phyloP scores from a whole-genome alignment of 1,284 basidiomycete species.

The Amylostereum areolatum region DNA sequence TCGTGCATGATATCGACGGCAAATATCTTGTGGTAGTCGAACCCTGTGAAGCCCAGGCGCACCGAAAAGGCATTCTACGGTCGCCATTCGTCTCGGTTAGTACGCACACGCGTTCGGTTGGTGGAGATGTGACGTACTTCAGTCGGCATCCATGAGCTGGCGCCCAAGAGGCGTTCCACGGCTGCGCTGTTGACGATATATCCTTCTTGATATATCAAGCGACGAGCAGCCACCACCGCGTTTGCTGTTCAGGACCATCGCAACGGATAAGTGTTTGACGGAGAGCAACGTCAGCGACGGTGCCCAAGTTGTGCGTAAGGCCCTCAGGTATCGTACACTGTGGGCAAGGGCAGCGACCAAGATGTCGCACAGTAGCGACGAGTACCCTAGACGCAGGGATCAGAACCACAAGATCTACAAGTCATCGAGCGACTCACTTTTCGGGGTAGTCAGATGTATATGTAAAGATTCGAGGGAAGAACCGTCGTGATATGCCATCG shows the following conservation, averaged over 20 bases:
- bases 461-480: conserved; percentile 14
- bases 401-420: too few relatives aligned
- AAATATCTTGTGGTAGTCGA: neutral
- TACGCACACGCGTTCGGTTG: too few relatives aligned
- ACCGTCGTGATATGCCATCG: conserved; percentile 11
- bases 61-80: neutral
- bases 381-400: too few relatives aligned
- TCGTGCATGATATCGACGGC: neutral
- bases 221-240: neutral
- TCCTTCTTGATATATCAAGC: neutral
- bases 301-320: too few relatives aligned
- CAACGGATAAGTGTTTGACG: too few relatives aligned
- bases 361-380: too few relatives aligned
- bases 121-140: too few relatives aligned
- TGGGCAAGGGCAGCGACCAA: neutral
- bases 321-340: neutral
- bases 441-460: conserved; percentile 19
- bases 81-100: too few relatives aligned
- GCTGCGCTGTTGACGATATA: neutral
- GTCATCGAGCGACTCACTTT: conserved; percentile 14
- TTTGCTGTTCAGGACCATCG: neutral
- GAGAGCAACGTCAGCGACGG: too few relatives aligned
- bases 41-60: neutral
- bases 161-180: neutral
- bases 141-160: too few relatives aligned